These are phyloP conservation scores for Penicillium salamii DNA, from an alignment of 495 filamentous ascomycete species.

Conservation along the genomic window DNA sequence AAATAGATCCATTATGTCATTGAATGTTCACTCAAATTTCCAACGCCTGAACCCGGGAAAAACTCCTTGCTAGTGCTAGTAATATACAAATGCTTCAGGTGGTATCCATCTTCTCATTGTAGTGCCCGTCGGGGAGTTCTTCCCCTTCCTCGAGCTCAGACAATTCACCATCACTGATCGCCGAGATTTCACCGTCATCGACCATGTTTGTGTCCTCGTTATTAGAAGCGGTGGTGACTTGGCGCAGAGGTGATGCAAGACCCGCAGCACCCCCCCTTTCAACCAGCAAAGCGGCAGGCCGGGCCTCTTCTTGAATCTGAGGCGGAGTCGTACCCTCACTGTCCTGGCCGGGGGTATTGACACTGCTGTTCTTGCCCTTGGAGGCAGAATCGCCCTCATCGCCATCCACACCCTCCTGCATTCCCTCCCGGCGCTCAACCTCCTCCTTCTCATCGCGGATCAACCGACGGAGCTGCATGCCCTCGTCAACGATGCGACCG, in stretches of 20 bases:
- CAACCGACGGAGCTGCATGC: constrained; percentile 75
- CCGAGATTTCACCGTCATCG: constrained; percentile 63
- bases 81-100: constrained; percentile 37
- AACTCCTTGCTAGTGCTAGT: constrained; percentile 37
- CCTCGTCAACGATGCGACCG: constrained; percentile 85
- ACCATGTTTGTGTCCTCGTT: constrained; percentile 54
- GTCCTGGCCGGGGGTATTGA: constrained; percentile 67
- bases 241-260: constrained; percentile 41
- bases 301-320: constrained; percentile 43
- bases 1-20: constrained; percentile 2
- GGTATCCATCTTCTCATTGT: constrained; percentile 67
- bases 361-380: constrained; percentile 50
- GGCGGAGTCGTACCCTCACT: constrained; percentile 47
- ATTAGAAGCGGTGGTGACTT: constrained; percentile 31
- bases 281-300: constrained; percentile 31
- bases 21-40: constrained; percentile 18
- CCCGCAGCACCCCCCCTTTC: constrained; percentile 32
- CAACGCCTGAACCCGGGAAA: constrained; percentile 22
- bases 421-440: constrained; percentile 69
- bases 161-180: constrained; percentile 35
- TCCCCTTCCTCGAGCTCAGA: constrained; percentile 47
- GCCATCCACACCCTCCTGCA: constrained; percentile 70
- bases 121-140: constrained; percentile 49
- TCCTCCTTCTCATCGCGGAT: constrained; percentile 98
- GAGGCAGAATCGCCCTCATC: constrained; percentile 63